Base-by-base conservation (phyloP, 164 flowering plant genomes). In the Vitis labrusca region DNA sequence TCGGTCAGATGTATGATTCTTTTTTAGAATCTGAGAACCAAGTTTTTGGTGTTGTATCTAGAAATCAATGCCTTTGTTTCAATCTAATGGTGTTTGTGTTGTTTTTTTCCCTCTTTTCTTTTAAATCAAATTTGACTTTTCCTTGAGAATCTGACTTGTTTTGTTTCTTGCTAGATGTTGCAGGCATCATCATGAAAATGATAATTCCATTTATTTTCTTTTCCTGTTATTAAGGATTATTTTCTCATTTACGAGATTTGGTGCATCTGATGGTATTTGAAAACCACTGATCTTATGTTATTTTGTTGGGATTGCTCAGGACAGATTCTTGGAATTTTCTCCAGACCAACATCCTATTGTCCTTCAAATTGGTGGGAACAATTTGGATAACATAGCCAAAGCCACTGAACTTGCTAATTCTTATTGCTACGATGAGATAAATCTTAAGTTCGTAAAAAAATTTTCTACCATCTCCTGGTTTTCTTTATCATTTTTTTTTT, bases 291-390 rank as follows among this genome's bases (percentile, higher is more conserved):
- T 62, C 5, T 8, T 30, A 16, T 59, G 6, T 58, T 15, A 14
- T 72, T 52, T 76, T 68, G 44, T 72, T 72, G 65, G 8, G 13
- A 19, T 66, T 74, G 73, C 70, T 77, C 94, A 96, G 98, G 97
- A 90, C 82, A 91, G 93, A 67, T 96, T 91, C 78, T 88, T 96
- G 85, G 95, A 88, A 72, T 96, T 76, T 86, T 77, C 93, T 71
- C 91, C 89, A 16, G 91, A 87, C 63, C 97, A 96, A 69, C 92
- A 91, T 79, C 99, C 99, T 16, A 85, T 96, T 58, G 97, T 91
- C 60, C 94, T 96, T 76, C 97, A 96, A 82, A 84, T 96, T 83
- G 98, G 98, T 59, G 99, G 99, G 67, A 96, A 76, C 75, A 91
- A 93, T 70, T 81, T 95, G 79, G 89, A 85, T 30, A 86, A 89